phyloP scores from a whole-genome alignment of 129 eudicot genomes.

The Tagetes erecta region DNA sequence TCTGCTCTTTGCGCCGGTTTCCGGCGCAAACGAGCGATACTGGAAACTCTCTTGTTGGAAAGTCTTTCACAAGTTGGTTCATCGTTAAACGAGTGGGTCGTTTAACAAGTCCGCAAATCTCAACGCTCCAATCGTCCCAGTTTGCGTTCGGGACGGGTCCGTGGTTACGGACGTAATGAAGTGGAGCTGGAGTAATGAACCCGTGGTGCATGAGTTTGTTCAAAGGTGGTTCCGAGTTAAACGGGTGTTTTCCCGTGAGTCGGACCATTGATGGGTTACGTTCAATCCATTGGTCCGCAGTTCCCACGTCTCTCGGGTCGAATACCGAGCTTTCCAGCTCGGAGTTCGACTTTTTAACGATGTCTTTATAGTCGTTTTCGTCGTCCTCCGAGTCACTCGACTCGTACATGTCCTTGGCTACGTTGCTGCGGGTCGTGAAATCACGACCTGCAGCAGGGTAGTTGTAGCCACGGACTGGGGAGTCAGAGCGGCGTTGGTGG shows the following conservation, averaged over 20 bases:
- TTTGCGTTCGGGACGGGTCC: constrained; percentile 68
- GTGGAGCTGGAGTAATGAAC: constrained; percentile 88
- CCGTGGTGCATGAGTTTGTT: constrained; percentile 91
- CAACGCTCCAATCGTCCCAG: constrained; percentile 85
- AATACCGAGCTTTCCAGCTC: constrained; percentile 62
- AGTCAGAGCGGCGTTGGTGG: constrained; percentile 49
- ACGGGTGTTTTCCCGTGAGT: constrained; percentile 94
- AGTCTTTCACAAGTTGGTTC: constrained; percentile 58
- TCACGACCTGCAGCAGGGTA: constrained; percentile 23
- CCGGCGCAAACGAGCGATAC: constrained; percentile 86
- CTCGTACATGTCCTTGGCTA: constrained; percentile 4
- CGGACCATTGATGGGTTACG: constrained; percentile 81
- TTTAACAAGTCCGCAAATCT: constrained; percentile 67
- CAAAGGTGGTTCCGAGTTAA: constrained; percentile 87
- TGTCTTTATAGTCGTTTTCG: constrained; percentile 26
- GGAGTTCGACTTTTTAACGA: constrained; percentile 42
- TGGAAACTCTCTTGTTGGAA: constrained; percentile 64
- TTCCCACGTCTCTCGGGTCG: constrained; percentile 65
- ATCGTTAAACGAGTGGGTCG: constrained; percentile 64
- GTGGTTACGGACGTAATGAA: constrained; percentile 94
- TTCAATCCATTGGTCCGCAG: constrained; percentile 80
- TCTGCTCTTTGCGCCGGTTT: constrained; percentile 83
- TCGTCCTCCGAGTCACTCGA: constrained; percentile 49
- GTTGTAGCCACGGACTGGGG: constrained; percentile 49
- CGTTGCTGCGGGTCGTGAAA: constrained; percentile 11